phyloP scores from a whole-genome alignment of 1,139 yeast species.

The Geotrichum cucujoidarum region DNA sequence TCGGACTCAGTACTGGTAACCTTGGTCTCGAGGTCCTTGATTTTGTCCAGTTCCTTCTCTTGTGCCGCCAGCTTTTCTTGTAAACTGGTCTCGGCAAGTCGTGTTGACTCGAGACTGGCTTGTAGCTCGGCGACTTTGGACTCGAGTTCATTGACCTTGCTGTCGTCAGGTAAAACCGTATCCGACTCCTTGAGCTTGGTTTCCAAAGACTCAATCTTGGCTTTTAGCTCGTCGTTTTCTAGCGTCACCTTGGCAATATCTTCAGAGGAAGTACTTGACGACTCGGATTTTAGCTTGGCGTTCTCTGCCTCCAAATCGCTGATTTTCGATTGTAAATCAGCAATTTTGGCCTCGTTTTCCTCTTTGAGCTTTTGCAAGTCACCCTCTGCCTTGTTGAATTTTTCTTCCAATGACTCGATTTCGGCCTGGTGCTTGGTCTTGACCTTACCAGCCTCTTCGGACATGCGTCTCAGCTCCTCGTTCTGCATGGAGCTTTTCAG shows the following conservation, averaged over 20 bases:
- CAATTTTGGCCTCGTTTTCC: neutral
- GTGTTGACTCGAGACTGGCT: constrained; percentile 22
- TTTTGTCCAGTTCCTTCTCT: neutral
- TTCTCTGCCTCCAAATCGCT: neutral
- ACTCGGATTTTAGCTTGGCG: neutral
- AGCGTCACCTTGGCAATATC: neutral
- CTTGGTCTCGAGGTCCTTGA: neutral
- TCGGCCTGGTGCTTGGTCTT: constrained; percentile 20
- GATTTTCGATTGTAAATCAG: neutral
- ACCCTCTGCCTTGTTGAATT: constrained; percentile 17
- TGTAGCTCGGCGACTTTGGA: constrained; percentile 22
- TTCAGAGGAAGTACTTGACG: neutral
- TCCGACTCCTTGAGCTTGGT: neutral
- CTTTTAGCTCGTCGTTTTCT: constrained; percentile 1
- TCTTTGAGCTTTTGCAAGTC: constrained; percentile 16
- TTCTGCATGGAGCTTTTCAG: constrained; percentile 57
- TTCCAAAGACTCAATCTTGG: constrained; percentile 18
- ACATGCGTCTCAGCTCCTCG: constrained; percentile 46
- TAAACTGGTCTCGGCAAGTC: constrained; percentile 3
- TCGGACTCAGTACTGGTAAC: neutral
- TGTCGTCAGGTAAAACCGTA: neutral
- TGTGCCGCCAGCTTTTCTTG: neutral
- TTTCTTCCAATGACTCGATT: constrained; percentile 18
- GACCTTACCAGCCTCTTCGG: constrained; percentile 36
- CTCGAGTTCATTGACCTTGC: constrained; percentile 5